Percentiles rank a stretch among this genome's conserved stretches.
These are phyloP conservation scores for Bacidia gigantensis DNA, from an alignment of 495 filamentous ascomycete species.

Conservation along the genomic window DNA sequence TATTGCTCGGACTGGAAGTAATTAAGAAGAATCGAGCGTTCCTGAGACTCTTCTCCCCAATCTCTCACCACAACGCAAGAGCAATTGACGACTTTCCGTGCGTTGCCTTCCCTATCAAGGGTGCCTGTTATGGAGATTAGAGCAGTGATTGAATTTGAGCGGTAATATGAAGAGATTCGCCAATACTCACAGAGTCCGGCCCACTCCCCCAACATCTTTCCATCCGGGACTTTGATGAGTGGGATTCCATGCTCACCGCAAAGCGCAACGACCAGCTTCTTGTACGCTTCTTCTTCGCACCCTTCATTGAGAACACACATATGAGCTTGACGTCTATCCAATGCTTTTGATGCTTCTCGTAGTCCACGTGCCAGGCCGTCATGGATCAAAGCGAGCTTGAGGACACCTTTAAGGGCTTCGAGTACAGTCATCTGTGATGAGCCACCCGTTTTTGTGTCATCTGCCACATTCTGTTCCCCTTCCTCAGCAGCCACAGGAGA, in stretches of 20 bases:
- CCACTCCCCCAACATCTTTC: slow-evolving; percentile 99
- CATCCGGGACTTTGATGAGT: slow-evolving; percentile 98
- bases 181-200: slow-evolving; percentile 88
- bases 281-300: slow-evolving; percentile 99
- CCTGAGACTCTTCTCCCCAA: slow-evolving; percentile 98
- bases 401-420: slow-evolving; percentile 83
- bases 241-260: slow-evolving; percentile 99
- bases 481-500: slow-evolving; percentile 49
- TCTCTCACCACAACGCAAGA: slow-evolving; percentile 98
- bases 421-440: slow-evolving; percentile 95
- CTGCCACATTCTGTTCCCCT: slow-evolving; percentile 79
- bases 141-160: neutral
- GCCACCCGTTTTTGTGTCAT: slow-evolving; percentile 61
- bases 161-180: slow-evolving; percentile 4
- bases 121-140: slow-evolving; percentile 46
- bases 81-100: slow-evolving; percentile 99
- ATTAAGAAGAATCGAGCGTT: slow-evolving; percentile 94
- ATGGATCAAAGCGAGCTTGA: slow-evolving; percentile 98
- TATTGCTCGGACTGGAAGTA: slow-evolving; percentile 94
- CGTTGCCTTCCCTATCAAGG: slow-evolving; percentile 96
- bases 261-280: slow-evolving; percentile 97
- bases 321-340: slow-evolving; percentile 94
- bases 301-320: slow-evolving; percentile 99
- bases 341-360: slow-evolving; percentile 92
- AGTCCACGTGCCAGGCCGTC: slow-evolving; percentile 97